Base-by-base conservation (phyloP, 1,284 basidiomycete species). In the Naganishia sp. region DNA sequence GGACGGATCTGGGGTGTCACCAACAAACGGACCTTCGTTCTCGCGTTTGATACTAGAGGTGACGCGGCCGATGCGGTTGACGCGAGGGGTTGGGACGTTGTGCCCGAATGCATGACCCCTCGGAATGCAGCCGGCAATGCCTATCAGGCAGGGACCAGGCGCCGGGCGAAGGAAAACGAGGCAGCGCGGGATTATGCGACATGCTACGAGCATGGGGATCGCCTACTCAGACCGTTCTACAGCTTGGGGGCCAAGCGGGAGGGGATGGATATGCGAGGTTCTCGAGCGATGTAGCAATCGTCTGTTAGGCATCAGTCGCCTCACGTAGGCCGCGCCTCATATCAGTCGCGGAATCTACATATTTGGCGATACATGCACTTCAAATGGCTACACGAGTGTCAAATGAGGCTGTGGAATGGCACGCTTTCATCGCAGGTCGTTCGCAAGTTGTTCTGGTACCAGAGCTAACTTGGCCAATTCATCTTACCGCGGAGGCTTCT, bases 1-100 rank as follows among this genome's bases (percentile, higher is more conserved):
- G 75, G 74, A 15, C 71, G 76, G n/a, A 60, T 81, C 18, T 81
- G 76, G 76, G 80, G 76, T 17, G 79, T 78, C 0, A 78, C 75
- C 25, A 76, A 80, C 58, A 67, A 65, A 17, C 64, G 78, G 18
- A 74, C 72, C 15, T 80, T 80, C 61, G 75, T 77, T 11, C 58
- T 79, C 10, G 73, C 77, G 1, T 80, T 77, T 52, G 78, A 80
- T 49, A 71, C 71, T 5, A 51, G 55, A 0, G 76, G 75, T 7
- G 23, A 9, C 6, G 25, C 43, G 9, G 45, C 63, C 31, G 18
- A n/a, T n/a, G 23, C 32, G 13, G 65, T 28, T 3, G 39, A 57
- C 10, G 47, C 57, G 11, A n/a, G 47, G 18, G 57, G 67, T 46
- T 66, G 67, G 67, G 50, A 55, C 32, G 54, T 68, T 42, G 51